Base-by-base conservation (phyloP, 306 rosid genomes). In the Astragalus glycyphyllos region DNA sequence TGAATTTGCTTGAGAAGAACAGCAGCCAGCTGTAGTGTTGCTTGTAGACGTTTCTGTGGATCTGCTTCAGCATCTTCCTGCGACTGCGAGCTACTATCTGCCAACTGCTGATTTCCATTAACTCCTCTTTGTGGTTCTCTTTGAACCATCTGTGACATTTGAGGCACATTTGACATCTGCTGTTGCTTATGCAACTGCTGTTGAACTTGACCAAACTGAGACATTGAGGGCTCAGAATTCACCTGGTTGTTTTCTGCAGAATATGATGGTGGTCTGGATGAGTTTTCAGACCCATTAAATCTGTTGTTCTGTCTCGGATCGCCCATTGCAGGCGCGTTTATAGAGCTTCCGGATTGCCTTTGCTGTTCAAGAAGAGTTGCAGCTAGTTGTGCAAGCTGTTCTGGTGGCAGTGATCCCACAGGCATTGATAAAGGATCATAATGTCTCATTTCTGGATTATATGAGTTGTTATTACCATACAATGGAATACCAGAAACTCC, bases 1-100 rank as follows among this genome's bases (percentile, higher is more conserved):
- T 91, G 99, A 77, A 91, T 87, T 83, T 91, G 95, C 81, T 89
- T 91, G 73, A 94, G 97, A 83, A 94, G 96, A 75, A 86, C 92
- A 53, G 99, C 92, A 6, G 99, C 99, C 38, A 94, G 85, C 83
- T 89, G 96, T 44, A 94, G 80, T 1, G 99, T 94, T 11, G 99
- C 99, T 79, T 94, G 97, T 26, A 94, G 76, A 42, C 97, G 96
- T 62, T 86, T 86, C 84, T 92, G 96, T 1, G 96, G 90, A 89
- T 89, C 99, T 2, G 85, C 74, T 37, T 89, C 97, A 11, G 88
- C 71, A 13, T 83, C 93, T 54, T 80, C 89, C 74, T 73, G 86
- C 49, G 75, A 13, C 74, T 73, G 86, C 49, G 75, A 13, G 65
- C 62, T 62, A 40, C 67, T 55, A 63, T 76, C 84, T 12, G 73